A percentile compares a stretch with the other conserved stretches of the same genome.
phyloP scores from a whole-genome alignment of 1,139 yeast species.

The Candida gigantensis region DNA sequence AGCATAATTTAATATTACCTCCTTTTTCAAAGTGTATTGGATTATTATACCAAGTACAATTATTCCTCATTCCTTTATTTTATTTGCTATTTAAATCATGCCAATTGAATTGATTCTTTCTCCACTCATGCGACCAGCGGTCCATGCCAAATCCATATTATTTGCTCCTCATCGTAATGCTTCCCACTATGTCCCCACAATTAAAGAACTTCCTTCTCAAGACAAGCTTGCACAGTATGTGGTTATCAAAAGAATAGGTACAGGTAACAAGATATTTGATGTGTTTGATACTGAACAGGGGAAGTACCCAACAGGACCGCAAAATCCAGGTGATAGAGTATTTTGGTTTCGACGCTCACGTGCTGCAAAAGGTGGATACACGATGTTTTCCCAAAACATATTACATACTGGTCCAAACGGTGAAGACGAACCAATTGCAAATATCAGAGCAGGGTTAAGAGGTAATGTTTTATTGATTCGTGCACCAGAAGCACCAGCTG shows the following conservation, averaged over 20 bases:
- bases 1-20: no score
- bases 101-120: slow-evolving; percentile 59
- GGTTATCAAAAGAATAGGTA: slow-evolving; percentile 55
- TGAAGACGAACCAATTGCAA: slow-evolving; percentile 58
- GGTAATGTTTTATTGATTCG: slow-evolving; percentile 56
- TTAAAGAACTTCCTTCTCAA: slow-evolving; percentile 37
- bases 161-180: slow-evolving; percentile 60
- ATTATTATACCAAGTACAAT: no score
- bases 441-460: slow-evolving; percentile 59
- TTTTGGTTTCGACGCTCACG: slow-evolving; percentile 59
- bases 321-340: slow-evolving; percentile 39
- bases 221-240: slow-evolving; percentile 41
- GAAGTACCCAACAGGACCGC: slow-evolving; percentile 36
- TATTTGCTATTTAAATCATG: slow-evolving; percentile 32
- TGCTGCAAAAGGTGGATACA: slow-evolving; percentile 66
- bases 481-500: slow-evolving; percentile 47
- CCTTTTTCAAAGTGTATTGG: no score
- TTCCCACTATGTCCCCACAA: slow-evolving; percentile 56
- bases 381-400: slow-evolving; percentile 48
- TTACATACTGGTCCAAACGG: slow-evolving; percentile 44
- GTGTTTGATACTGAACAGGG: slow-evolving; percentile 50
- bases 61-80: not conserved
- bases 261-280: slow-evolving; percentile 56
- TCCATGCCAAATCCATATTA: slow-evolving; percentile 52
- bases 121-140: slow-evolving; percentile 61